Conservation (phyloP, 208 protist species). For the Crithidia sp. region DNA sequence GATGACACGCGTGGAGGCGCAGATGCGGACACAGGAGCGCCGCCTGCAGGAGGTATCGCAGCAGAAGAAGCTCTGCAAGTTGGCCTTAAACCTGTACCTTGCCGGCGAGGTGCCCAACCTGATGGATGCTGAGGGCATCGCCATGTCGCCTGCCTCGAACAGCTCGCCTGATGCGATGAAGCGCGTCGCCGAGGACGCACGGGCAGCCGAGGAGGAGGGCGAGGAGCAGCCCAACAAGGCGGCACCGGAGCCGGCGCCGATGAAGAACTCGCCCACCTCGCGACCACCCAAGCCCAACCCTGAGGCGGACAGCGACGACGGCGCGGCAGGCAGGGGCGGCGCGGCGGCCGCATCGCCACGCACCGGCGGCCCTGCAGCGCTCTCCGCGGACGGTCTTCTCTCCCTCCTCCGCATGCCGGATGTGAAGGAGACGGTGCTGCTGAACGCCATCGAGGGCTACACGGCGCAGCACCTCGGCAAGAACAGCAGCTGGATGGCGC, state of each 20-base stretch:
- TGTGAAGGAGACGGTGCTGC: constrained; percentile 76
- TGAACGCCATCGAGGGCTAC: constrained; percentile 76
- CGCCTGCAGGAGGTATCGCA: constrained; percentile 61
- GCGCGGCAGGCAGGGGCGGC: constrained; percentile 14
- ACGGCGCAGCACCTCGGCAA: constrained; percentile 59
- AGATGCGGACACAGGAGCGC: constrained; percentile 66
- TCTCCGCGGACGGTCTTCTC: constrained; percentile 57
- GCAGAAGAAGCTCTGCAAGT: constrained; percentile 78
- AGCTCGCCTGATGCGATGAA: constrained; percentile 28
- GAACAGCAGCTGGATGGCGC: constrained; percentile 40
- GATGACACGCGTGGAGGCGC: constrained; percentile 78
- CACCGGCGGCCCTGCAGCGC: constrained; percentile 10
- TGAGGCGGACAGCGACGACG: constrained; percentile 4
- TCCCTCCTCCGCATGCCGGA: constrained; percentile 76
- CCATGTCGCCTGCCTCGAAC: constrained; percentile 8
- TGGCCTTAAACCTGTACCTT: constrained; percentile 76
- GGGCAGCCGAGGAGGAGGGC: constrained; percentile 32
- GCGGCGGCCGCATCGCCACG: constrained; percentile 9
- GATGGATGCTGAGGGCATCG: constrained; percentile 29
- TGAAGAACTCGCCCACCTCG: constrained; percentile 36
- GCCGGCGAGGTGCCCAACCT: constrained; percentile 61
- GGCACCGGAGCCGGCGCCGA: constrained; percentile 41
- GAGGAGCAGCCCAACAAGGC: constrained; percentile 40
- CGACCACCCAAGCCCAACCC: constrained; percentile 13
- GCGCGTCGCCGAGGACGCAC: constrained; percentile 25